phyloP scores from a whole-genome alignment of 768 basidiomycete species.

The Lactarius psammicola region DNA sequence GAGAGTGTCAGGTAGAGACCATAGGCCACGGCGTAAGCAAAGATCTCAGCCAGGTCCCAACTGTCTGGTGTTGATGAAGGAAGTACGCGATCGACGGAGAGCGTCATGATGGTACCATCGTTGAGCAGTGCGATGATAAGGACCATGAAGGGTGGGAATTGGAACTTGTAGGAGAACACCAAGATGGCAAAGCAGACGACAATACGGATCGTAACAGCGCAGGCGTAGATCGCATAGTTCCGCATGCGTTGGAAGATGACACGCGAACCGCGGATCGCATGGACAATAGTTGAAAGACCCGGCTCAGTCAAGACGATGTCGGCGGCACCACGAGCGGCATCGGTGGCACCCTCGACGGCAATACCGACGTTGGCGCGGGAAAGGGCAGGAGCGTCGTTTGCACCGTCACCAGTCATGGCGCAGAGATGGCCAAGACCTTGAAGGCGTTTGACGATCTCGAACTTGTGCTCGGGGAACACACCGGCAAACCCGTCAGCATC shows the following conservation, averaged over 20 bases:
- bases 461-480: constrained; percentile 99
- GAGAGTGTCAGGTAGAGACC: constrained; percentile 91
- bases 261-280: constrained; percentile 97
- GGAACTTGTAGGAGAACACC: constrained; percentile 93
- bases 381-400: constrained; percentile 96
- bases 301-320: constrained; percentile 98
- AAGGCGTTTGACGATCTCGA: constrained; percentile 98
- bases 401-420: constrained; percentile 99
- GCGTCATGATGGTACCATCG: constrained; percentile 99
- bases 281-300: constrained; percentile 98
- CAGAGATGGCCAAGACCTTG: constrained; percentile 94
- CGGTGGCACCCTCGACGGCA: constrained; percentile 98
- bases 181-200: constrained; percentile 96
- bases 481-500: constrained; percentile 99
- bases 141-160: constrained; percentile 99
- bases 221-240: constrained; percentile 97
- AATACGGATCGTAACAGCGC: constrained; percentile 96
- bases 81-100: constrained; percentile 92
- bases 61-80: constrained; percentile 91
- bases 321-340: constrained; percentile 97
- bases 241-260: constrained; percentile 99
- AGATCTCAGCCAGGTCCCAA: constrained; percentile 97
- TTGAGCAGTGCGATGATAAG: constrained; percentile 96
- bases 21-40: constrained; percentile 92
- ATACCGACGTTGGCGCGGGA: constrained; percentile 99